Percentiles rank a stretch among this genome's conserved stretches.
phyloP scores from a whole-genome alignment of 768 basidiomycete species.

The Russula abietina region DNA sequence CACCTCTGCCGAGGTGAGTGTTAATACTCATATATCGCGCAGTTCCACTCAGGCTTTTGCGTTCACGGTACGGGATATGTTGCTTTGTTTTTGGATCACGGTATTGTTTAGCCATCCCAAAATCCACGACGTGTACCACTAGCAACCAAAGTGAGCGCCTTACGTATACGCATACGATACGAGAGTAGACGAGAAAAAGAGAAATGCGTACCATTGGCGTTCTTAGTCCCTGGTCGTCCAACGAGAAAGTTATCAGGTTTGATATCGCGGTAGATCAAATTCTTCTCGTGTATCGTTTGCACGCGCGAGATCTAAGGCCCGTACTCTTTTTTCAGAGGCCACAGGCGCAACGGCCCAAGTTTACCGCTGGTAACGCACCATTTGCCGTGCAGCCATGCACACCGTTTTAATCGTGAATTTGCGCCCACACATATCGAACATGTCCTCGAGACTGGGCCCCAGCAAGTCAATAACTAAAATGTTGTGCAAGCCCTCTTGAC shows the following conservation, averaged over 20 bases:
- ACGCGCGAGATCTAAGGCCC: slow-evolving; percentile 75
- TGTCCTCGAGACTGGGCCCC: slow-evolving; percentile 92
- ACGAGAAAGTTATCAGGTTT: slow-evolving; percentile 99
- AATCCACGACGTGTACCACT: slow-evolving; percentile 95
- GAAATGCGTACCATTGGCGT: slow-evolving; percentile 61
- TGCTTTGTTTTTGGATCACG: slow-evolving; percentile 99
- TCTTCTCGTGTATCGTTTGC: slow-evolving; percentile 98
- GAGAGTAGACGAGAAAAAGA: neutral
- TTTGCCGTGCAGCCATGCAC: slow-evolving; percentile 98
- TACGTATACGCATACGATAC: neutral
- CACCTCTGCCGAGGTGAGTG: slow-evolving; percentile 95
- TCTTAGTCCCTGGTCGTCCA: slow-evolving; percentile 89
- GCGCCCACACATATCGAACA: slow-evolving; percentile 98
- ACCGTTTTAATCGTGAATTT: slow-evolving; percentile 98
- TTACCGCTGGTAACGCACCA: slow-evolving; percentile 45
- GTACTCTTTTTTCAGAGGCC: neutral
- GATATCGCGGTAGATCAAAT: slow-evolving; percentile 98
- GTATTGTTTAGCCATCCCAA: slow-evolving; percentile 99
- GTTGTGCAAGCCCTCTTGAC: slow-evolving; percentile 97
- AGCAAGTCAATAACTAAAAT: slow-evolving; percentile 98
- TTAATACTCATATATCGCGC: slow-evolving; percentile 99
- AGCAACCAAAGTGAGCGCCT: slow-evolving; percentile 4
- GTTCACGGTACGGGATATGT: slow-evolving; percentile 97
- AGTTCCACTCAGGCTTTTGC: slow-evolving; percentile 94
- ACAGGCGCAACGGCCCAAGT: neutral